Conservation (phyloP, 306 rosid species). For the barrel medic (Medicago truncatula) region DNA sequence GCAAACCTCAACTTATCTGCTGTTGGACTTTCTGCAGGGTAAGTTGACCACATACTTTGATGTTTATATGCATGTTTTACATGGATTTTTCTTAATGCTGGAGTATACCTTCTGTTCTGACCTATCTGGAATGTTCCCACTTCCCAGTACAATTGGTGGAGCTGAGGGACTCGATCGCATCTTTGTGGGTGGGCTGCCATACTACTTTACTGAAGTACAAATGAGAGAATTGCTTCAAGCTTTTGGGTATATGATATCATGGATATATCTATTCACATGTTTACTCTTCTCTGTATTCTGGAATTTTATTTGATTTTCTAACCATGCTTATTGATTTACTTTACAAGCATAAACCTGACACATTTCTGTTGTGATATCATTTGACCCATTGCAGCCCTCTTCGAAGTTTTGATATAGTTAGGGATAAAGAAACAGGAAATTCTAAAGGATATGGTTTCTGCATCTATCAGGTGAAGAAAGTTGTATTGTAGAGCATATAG, state of each 20-base stretch:
- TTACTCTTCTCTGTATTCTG: constrained; percentile 16
- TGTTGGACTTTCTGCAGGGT: constrained; percentile 75
- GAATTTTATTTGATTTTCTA: constrained; percentile 21
- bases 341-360: constrained; percentile 28
- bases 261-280: background rate
- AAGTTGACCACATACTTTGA: constrained; percentile 23
- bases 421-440: constrained; percentile 85
- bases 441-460: constrained; percentile 90
- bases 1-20: constrained; percentile 78
- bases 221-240: constrained; percentile 74
- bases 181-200: constrained; percentile 87
- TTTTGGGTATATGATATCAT: constrained; percentile 67
- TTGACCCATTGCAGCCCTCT: constrained; percentile 65
- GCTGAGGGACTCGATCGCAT: constrained; percentile 83
- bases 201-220: constrained; percentile 79
- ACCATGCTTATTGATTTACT: constrained; percentile 10
- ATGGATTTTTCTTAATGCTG: background rate
- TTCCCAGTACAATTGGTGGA: constrained; percentile 65
- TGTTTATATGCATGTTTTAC: constrained; percentile 22
- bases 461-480: constrained; percentile 67
- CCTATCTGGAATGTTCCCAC: constrained; percentile 50
- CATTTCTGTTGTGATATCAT: constrained; percentile 32
- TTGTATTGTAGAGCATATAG: constrained; percentile 29
- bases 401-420: constrained; percentile 74
- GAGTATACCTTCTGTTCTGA: constrained; percentile 33